Conservation (phyloP, 2,329 filamentous ascomycete species). For the Sporothrix humicola region DNA sequence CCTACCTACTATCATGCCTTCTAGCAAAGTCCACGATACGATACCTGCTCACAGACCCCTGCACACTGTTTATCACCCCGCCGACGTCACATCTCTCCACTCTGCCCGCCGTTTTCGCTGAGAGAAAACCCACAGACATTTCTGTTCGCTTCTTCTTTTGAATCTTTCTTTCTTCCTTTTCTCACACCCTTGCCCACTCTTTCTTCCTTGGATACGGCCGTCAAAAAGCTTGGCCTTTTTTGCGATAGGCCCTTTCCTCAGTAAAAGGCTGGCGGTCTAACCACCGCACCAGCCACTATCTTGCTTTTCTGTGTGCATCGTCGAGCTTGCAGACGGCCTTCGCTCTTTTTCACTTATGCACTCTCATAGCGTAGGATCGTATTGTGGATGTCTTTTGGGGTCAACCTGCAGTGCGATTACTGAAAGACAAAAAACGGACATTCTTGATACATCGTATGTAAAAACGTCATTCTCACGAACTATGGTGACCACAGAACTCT, state of each 20-base stretch:
- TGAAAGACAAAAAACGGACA: not conserved
- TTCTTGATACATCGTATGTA: not conserved
- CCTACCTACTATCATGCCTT: not conserved
- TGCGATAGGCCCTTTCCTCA: not conserved
- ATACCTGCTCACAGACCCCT: not conserved
- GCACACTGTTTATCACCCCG: constrained; percentile 6
- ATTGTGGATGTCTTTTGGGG: not conserved
- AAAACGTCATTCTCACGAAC: not conserved
- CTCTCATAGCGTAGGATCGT: constrained; percentile 7
- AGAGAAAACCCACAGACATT: not conserved
- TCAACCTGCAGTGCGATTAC: constrained; percentile 11
- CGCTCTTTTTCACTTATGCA: not conserved
- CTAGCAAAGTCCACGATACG: too few relatives aligned
- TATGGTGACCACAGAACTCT: not conserved
- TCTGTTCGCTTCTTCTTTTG: not conserved
- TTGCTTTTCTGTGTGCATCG: constrained; percentile 10
- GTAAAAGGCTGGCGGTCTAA: not conserved
- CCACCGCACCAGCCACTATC: constrained; percentile 2
- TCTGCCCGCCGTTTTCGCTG: not conserved
- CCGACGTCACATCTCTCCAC: constrained; percentile 26
- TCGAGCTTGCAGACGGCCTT: not conserved
- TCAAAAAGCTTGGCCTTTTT: constrained; percentile 11
- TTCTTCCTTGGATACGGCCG: not conserved
- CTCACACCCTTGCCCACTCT: constrained; percentile 6
- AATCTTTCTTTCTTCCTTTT: not conserved